Conservation (phyloP, 257 asterid species). For the Haberlea rhodopensis region DNA sequence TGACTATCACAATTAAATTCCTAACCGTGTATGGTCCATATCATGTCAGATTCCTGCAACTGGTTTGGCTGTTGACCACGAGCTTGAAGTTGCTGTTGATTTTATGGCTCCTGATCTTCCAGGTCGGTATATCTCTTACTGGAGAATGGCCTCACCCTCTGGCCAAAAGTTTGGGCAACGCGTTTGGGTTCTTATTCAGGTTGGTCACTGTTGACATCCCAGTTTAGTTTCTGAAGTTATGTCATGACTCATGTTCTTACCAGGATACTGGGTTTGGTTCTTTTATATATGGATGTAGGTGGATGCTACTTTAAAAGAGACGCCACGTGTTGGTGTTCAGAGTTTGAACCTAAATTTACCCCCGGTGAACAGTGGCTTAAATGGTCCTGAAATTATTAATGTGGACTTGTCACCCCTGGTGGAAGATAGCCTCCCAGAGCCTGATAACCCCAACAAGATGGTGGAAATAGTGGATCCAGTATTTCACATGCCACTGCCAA, state of each 20-base stretch:
- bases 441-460: too few relatives aligned
- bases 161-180: slow-evolving; percentile 94
- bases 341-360: slow-evolving; percentile 67
- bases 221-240: background rate
- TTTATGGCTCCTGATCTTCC: slow-evolving; percentile 73
- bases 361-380: slow-evolving; percentile 35
- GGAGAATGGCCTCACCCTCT: slow-evolving; percentile 84
- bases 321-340: slow-evolving; percentile 37
- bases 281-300: slow-evolving; percentile 42
- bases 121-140: slow-evolving; percentile 78
- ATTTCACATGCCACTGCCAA: slow-evolving; percentile 30
- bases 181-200: slow-evolving; percentile 91
- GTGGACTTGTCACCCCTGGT: slow-evolving; percentile 35
- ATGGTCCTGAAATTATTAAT: slow-evolving; percentile 37
- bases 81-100: slow-evolving; percentile 77
- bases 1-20: too few relatives aligned
- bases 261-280: too few relatives aligned
- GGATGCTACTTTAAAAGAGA: slow-evolving; percentile 42
- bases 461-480: too few relatives aligned
- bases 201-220: slow-evolving; percentile 18
- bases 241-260: background rate
- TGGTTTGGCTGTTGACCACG: slow-evolving; percentile 56
- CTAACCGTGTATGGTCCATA: background rate
- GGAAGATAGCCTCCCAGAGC: slow-evolving; percentile 32
- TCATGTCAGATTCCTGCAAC: slow-evolving; percentile 49